Conservation (phyloP, 805 yeast genomes). For the Barnettozyma wickerhamii region DNA sequence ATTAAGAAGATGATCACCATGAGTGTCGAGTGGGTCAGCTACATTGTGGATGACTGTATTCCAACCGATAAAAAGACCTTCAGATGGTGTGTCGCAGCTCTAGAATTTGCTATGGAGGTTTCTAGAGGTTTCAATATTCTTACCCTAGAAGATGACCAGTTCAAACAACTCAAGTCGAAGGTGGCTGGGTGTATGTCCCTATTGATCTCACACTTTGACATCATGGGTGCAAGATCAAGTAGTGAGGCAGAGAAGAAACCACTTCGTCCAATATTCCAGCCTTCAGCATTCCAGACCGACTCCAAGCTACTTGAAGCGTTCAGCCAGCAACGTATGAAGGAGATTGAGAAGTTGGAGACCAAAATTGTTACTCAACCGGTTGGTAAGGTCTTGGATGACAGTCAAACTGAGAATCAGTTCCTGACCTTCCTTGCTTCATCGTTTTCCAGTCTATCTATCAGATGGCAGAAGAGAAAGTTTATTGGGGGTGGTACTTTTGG, state of each 20-base stretch:
- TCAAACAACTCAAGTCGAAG: slow-evolving; percentile 63
- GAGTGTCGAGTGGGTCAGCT: slow-evolving; percentile 87
- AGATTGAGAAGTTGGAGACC: slow-evolving; percentile 57
- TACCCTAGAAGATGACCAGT: slow-evolving; percentile 74
- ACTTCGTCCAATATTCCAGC: slow-evolving; percentile 32
- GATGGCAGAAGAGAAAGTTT: slow-evolving; percentile 95
- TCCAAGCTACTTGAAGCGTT: slow-evolving; percentile 51
- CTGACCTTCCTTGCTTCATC: slow-evolving; percentile 84
- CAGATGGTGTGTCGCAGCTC: slow-evolving; percentile 92
- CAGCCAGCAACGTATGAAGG: slow-evolving; percentile 63
- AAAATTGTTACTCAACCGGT: slow-evolving; percentile 41
- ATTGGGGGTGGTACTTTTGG: slow-evolving; percentile 98
- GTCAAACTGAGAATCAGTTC: slow-evolving; percentile 83
- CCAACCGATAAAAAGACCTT: slow-evolving; percentile 91
- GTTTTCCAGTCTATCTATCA: slow-evolving; percentile 81
- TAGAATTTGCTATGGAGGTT: slow-evolving; percentile 94
- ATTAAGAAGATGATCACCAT: slow-evolving; percentile 68
- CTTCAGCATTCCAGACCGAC: slow-evolving; percentile 48
- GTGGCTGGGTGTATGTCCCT: slow-evolving; percentile 95
- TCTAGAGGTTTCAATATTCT: slow-evolving; percentile 86
- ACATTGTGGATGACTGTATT: slow-evolving; percentile 89
- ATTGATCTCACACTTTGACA: slow-evolving; percentile 91
- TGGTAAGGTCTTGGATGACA: slow-evolving; percentile 87
- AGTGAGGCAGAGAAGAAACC: slow-evolving; percentile 47
- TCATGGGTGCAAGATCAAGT: slow-evolving; percentile 94